Evolutionary conservation across 148 eudicot species (phyloP).

Genomic region (Heliamphora exappendiculata): DNA sequence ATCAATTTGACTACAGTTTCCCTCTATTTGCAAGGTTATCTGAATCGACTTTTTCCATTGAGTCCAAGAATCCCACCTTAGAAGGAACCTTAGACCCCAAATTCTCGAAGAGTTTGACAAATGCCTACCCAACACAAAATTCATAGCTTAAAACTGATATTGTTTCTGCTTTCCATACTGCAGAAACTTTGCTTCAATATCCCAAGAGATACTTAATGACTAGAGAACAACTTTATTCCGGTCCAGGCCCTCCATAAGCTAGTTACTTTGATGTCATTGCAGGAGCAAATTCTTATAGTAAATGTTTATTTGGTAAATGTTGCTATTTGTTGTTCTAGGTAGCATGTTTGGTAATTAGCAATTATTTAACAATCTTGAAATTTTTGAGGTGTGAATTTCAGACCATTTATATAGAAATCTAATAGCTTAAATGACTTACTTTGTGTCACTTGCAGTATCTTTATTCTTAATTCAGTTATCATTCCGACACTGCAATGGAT

Average conservation of each 20-base stretch:
- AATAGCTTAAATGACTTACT: background rate
- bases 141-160: background rate
- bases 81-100: too few relatives aligned
- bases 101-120: background rate
- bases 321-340: background rate
- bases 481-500: conserved; percentile 49
- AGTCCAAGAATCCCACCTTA: too few relatives aligned
- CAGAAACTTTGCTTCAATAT: background rate
- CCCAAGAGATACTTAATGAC: background rate
- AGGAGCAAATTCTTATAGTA: background rate
- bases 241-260: background rate
- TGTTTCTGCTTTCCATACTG: background rate
- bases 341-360: background rate
- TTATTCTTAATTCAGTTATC: conserved; percentile 40
- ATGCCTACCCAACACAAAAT: background rate
- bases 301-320: background rate
- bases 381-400: background rate
- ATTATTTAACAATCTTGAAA: background rate
- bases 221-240: background rate
- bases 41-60: too few relatives aligned
- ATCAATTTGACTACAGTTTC: too few relatives aligned
- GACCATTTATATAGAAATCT: background rate
- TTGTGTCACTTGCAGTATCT: conserved; percentile 52
- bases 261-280: background rate
- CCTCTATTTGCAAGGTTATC: too few relatives aligned